These are phyloP conservation scores for Ophiostoma angusticollis DNA, from an alignment of 2,329 filamentous ascomycete genomes.

Conservation along the genomic window DNA sequence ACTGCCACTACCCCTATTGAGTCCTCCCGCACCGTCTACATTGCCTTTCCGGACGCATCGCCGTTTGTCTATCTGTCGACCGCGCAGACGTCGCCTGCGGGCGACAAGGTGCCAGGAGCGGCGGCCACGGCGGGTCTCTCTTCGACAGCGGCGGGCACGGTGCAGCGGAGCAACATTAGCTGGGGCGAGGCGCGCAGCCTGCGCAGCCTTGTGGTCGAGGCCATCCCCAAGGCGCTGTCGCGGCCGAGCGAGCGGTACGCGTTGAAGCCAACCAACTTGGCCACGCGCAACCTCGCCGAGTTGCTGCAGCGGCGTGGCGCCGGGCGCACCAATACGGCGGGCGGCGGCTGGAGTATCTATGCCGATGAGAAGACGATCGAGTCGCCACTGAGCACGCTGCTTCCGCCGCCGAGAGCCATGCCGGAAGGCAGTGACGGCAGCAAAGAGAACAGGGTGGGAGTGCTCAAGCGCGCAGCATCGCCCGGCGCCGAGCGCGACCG, in stretches of 20 bases:
- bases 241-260: slow-evolving; percentile 59
- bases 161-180: no score
- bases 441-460: no score
- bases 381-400: slow-evolving; percentile 40
- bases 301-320: slow-evolving; percentile 57
- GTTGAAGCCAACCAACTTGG: slow-evolving; percentile 53
- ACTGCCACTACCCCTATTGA: slow-evolving; percentile 36
- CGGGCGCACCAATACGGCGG: slow-evolving; percentile 56
- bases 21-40: slow-evolving; percentile 57
- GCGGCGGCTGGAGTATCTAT: slow-evolving; percentile 71
- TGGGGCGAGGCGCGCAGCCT: slow-evolving; percentile 48
- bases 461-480: slow-evolving; percentile 18
- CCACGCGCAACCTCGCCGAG: slow-evolving; percentile 57
- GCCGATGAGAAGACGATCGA: slow-evolving; percentile 45
- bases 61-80: slow-evolving; percentile 59
- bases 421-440: background rate
- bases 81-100: slow-evolving; percentile 21
- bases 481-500: slow-evolving; percentile 20
- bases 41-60: slow-evolving; percentile 71
- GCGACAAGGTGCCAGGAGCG: background rate
- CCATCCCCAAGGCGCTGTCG: slow-evolving; percentile 72
- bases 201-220: slow-evolving; percentile 59
- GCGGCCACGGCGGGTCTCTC: background rate
- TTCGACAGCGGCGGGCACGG: background rate
- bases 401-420: slow-evolving; percentile 30